These are phyloP conservation scores for Musa schizocarpa DNA, from an alignment of 176 grass and related monocot genomes.

Conservation along the genomic window DNA sequence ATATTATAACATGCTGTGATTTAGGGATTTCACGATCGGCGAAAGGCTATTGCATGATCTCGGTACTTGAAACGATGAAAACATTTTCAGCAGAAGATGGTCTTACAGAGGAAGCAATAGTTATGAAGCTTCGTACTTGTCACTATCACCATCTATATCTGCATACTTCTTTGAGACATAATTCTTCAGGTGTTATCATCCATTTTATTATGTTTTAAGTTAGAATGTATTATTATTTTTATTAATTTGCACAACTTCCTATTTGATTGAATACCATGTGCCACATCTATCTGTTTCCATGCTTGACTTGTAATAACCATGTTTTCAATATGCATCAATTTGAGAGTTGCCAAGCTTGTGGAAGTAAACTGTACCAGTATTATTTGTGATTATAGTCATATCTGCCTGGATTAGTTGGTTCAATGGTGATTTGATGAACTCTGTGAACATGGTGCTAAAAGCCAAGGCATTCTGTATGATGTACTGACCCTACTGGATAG, in stretches of 20 bases:
- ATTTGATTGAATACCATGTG: neutral
- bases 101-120: slow-evolving; percentile 85
- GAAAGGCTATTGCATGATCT: slow-evolving; percentile 93
- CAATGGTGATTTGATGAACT: too few species aligned
- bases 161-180: slow-evolving; percentile 74
- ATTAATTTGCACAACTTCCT: neutral
- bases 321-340: too few species aligned
- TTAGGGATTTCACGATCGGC: slow-evolving; percentile 78
- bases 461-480: too few species aligned
- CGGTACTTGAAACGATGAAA: slow-evolving; percentile 94
- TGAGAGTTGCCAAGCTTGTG: too few species aligned
- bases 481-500: too few species aligned
- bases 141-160: slow-evolving; percentile 76
- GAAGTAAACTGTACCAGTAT: too few species aligned
- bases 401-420: too few species aligned
- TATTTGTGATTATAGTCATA: too few species aligned
- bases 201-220: slow-evolving; percentile 15
- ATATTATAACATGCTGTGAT: slow-evolving; percentile 12
- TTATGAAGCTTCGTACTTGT: slow-evolving; percentile 75
- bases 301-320: too few species aligned
- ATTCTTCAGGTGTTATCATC: slow-evolving; percentile 69
- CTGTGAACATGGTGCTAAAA: too few species aligned
- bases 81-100: slow-evolving; percentile 89
- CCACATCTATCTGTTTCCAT: too few species aligned
- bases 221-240: slow-evolving; percentile 1